These are phyloP conservation scores for Bombardia bombarda DNA, from an alignment of 495 filamentous ascomycete species.

Conservation along the genomic window DNA sequence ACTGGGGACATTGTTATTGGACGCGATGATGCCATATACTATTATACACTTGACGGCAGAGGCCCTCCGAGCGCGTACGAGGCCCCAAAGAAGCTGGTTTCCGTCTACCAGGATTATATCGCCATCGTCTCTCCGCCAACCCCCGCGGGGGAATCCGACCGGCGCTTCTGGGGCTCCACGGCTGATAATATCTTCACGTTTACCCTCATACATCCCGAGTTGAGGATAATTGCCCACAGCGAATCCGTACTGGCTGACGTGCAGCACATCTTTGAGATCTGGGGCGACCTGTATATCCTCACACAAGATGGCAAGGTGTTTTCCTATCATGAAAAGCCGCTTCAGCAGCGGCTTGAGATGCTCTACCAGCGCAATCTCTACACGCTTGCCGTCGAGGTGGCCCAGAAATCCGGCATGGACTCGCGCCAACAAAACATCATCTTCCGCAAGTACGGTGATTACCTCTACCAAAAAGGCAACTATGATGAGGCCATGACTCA, in stretches of 20 bases:
- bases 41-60: constrained; percentile 77
- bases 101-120: constrained; percentile 78
- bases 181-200: constrained; percentile 75
- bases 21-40: constrained; percentile 90
- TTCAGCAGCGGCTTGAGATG: constrained; percentile 87
- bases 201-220: constrained; percentile 79
- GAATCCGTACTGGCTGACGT: constrained; percentile 74
- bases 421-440: constrained; percentile 78
- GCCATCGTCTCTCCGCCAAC: constrained; percentile 73
- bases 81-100: constrained; percentile 75
- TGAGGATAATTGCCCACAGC: constrained; percentile 85
- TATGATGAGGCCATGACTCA: constrained; percentile 98
- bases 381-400: constrained; percentile 83
- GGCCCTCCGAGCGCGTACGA: constrained; percentile 86
- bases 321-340: constrained; percentile 84
- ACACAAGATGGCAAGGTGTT: constrained; percentile 86
- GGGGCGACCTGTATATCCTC: constrained; percentile 85
- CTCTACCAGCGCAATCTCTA: constrained; percentile 92
- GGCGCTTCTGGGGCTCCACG: constrained; percentile 55
- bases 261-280: constrained; percentile 72
- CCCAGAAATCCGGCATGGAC: constrained; percentile 79
- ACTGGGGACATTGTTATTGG: constrained; percentile 83
- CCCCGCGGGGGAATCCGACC: constrained; percentile 42
- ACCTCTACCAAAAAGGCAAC: constrained; percentile 87
- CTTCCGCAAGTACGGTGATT: constrained; percentile 89